These are phyloP conservation scores for Delonix regia DNA, from an alignment of 306 rosid genomes.

Conservation along the genomic window DNA sequence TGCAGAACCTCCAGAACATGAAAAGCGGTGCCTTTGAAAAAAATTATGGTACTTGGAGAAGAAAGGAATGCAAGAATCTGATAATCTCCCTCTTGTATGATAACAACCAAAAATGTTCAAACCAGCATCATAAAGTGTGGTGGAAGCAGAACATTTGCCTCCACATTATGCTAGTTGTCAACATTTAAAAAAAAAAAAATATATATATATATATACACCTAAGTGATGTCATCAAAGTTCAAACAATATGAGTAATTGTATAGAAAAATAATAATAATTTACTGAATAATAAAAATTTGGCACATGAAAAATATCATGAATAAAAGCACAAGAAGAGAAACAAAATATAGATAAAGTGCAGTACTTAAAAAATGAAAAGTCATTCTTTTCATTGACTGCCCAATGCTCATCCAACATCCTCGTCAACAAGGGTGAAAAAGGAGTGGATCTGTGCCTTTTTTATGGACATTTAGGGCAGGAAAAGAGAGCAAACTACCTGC, in stretches of 20 bases:
- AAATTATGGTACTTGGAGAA: not conserved
- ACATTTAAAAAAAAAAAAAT: constrained; percentile 34
- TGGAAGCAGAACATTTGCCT: constrained; percentile 26
- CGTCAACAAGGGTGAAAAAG: not conserved
- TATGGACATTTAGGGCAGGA: constrained; percentile 7
- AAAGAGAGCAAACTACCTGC: constrained; percentile 47
- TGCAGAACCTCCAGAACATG: constrained; percentile 43
- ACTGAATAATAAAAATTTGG: not conserved
- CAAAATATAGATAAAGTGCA: not conserved
- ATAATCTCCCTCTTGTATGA: not conserved
- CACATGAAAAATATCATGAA: constrained; percentile 3
- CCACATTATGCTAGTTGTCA: not conserved
- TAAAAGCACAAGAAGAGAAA: constrained; percentile 11
- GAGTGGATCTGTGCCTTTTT: not conserved
- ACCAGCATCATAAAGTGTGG: not conserved
- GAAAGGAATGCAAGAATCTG: not conserved
- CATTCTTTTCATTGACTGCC: constrained; percentile 17
- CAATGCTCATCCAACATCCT: constrained; percentile 25
- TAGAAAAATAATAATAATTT: not conserved
- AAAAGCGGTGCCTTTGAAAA: not conserved
- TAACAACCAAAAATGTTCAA: not conserved
- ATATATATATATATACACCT: not conserved
- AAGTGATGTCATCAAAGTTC: constrained; percentile 1
- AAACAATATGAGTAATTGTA: not conserved
- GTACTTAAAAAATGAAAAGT: not conserved